phyloP scores from a whole-genome alignment of 2,329 filamentous ascomycete species.

The Alternaria arbusti region DNA sequence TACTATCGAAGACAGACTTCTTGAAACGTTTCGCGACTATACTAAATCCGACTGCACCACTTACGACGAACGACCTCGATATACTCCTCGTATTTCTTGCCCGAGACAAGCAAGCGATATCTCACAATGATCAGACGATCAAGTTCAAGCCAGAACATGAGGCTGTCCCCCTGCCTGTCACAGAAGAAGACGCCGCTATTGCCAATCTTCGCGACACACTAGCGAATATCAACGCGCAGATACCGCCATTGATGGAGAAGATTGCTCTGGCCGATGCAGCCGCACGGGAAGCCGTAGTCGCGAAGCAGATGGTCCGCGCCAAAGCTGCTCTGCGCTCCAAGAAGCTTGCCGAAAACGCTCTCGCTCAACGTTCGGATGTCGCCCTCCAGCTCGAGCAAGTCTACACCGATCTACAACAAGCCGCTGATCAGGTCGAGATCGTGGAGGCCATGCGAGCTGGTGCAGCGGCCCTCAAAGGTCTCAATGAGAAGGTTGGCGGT shows the following conservation, averaged over 20 bases:
- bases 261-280: slow-evolving; percentile 58
- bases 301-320: slow-evolving; percentile 77
- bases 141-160: slow-evolving; percentile 66
- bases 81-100: slow-evolving; percentile 65
- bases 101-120: slow-evolving; percentile 72
- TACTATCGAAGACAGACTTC: slow-evolving; percentile 46
- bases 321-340: slow-evolving; percentile 81
- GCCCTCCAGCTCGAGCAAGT: slow-evolving; percentile 84
- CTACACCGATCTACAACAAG: slow-evolving; percentile 82
- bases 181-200: slow-evolving; percentile 79
- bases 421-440: slow-evolving; percentile 81
- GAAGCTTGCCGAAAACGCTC: slow-evolving; percentile 77
- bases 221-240: slow-evolving; percentile 67
- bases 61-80: slow-evolving; percentile 70
- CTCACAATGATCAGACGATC: slow-evolving; percentile 77
- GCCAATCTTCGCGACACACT: slow-evolving; percentile 80
- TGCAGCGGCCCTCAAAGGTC: slow-evolving; percentile 70
- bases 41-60: slow-evolving; percentile 32
- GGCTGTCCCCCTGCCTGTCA: slow-evolving; percentile 62
- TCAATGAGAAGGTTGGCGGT: slow-evolving; percentile 81
- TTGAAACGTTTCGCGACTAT: slow-evolving; percentile 36
- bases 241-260: slow-evolving; percentile 67
- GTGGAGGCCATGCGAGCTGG: slow-evolving; percentile 83
- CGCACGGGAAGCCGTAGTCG: slow-evolving; percentile 73
- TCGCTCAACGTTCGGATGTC: slow-evolving; percentile 74